phyloP scores from a whole-genome alignment of 352 stramenopile species.

The Aphanomyces euteiches region DNA sequence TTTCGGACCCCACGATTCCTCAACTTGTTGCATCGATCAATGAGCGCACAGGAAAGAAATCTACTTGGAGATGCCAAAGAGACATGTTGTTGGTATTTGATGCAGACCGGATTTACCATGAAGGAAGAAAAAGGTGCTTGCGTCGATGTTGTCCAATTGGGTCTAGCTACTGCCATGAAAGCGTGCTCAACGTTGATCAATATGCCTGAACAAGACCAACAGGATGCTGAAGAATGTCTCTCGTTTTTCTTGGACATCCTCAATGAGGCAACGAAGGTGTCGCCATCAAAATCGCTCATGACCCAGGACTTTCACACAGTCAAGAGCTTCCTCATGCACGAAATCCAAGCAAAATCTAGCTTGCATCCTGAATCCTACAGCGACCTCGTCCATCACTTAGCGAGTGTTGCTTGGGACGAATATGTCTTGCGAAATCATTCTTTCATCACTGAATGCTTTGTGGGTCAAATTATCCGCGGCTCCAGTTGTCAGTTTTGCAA shows the following conservation, averaged over 20 bases:
- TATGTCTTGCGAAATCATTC: slow-evolving; percentile 60
- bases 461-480: slow-evolving; percentile 68
- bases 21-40: neutral
- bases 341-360: slow-evolving; percentile 40
- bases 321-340: slow-evolving; percentile 34
- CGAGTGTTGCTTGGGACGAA: slow-evolving; percentile 53
- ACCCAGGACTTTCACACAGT: slow-evolving; percentile 33
- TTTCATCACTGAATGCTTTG: slow-evolving; percentile 66
- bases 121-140: slow-evolving; percentile 13
- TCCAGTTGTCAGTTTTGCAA: slow-evolving; percentile 72
- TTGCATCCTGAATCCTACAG: slow-evolving; percentile 31
- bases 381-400: slow-evolving; percentile 43
- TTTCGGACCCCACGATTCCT: slow-evolving; percentile 10
- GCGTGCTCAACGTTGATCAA: slow-evolving; percentile 19
- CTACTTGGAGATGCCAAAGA: neutral
- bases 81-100: neutral
- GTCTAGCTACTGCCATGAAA: neutral
- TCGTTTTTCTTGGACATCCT: slow-evolving; percentile 65
- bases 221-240: slow-evolving; percentile 78
- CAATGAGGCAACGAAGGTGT: slow-evolving; percentile 48
- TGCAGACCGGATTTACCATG: slow-evolving; percentile 1
- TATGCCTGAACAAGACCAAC: slow-evolving; percentile 53
- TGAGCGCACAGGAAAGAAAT: neutral
- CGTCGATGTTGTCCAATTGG: slow-evolving; percentile 16
- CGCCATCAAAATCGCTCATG: slow-evolving; percentile 3